Evolutionary conservation across 176 grass and related monocot species (phyloP).

Genomic region (Carex pumila): DNA sequence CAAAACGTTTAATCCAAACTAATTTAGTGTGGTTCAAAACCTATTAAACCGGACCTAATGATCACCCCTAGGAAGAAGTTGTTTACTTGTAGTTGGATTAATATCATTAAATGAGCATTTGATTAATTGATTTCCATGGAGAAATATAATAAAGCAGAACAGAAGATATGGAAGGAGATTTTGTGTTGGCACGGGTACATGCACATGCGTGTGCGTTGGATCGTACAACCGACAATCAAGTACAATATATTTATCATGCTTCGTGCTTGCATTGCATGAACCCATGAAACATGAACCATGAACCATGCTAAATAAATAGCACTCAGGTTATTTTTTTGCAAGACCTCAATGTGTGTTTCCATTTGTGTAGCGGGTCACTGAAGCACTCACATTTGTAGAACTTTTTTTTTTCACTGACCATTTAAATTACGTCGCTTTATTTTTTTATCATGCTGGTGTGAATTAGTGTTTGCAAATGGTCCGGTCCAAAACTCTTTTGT

Average conservation of each 20-base stretch:
- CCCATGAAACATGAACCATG: background rate
- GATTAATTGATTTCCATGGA: background rate
- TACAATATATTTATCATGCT: background rate
- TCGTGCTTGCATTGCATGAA: too few relatives aligned
- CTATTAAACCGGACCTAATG: too few relatives aligned
- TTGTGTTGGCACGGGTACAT: conserved; percentile 10
- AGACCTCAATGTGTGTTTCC: background rate
- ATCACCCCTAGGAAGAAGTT: too few relatives aligned
- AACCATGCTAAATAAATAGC: background rate
- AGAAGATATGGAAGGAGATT: background rate
- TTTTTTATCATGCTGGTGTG: background rate
- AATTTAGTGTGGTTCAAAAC: too few relatives aligned
- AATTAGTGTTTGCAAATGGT: too few relatives aligned
- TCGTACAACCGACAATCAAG: conserved; percentile 19
- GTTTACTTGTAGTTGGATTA: background rate
- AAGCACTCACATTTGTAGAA: background rate
- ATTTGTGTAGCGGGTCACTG: background rate
- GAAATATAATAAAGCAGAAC: background rate
- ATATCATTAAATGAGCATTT: background rate
- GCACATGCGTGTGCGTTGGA: conserved; percentile 2
- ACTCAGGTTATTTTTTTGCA: background rate
- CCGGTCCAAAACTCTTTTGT: too few relatives aligned
- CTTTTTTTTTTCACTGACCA: background rate
- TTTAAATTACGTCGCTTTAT: background rate
- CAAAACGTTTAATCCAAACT: too few relatives aligned